phyloP scores from a whole-genome alignment of 2,329 filamentous ascomycete species.

The Atkinsonella texensis region DNA sequence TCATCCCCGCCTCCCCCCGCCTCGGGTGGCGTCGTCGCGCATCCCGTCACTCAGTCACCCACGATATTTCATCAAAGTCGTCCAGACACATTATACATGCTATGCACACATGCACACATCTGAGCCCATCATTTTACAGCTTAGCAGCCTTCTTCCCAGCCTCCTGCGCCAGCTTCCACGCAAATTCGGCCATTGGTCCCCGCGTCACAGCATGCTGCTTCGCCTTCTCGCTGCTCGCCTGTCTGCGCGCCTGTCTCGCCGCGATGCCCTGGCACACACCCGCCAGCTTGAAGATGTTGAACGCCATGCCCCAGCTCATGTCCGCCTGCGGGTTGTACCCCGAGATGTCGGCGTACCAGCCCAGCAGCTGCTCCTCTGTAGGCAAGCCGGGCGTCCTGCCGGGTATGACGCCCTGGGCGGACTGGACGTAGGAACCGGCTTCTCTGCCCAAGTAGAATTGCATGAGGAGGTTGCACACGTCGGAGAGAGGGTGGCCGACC shows the following conservation, averaged over 20 bases:
- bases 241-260: conserved; percentile 68
- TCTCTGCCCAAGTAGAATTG: conserved; percentile 26
- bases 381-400: conserved; percentile 53
- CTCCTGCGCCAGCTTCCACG: conserved; percentile 59
- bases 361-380: conserved; percentile 26
- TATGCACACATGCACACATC: no score
- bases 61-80: no score
- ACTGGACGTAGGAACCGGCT: conserved; percentile 13
- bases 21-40: no score
- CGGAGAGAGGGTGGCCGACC: conserved; percentile 87
- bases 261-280: conserved; percentile 79
- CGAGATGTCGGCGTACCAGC: conserved; percentile 35
- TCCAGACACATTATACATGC: no score
- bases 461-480: conserved; percentile 64
- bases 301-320: conserved; percentile 49
- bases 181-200: conserved; percentile 61
- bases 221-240: conserved; percentile 82
- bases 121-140: conserved; percentile 12
- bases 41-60: no score
- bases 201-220: conserved; percentile 58
- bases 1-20: no score
- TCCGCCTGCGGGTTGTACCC: conserved; percentile 59
- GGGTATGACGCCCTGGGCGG: conserved; percentile 43
- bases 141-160: conserved; percentile 18
- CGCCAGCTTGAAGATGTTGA: conserved; percentile 47